Percentiles rank a stretch among this genome's conserved stretches.
phyloP scores from a whole-genome alignment of 495 filamentous ascomycete species.

The Aspergillus ostianus region DNA sequence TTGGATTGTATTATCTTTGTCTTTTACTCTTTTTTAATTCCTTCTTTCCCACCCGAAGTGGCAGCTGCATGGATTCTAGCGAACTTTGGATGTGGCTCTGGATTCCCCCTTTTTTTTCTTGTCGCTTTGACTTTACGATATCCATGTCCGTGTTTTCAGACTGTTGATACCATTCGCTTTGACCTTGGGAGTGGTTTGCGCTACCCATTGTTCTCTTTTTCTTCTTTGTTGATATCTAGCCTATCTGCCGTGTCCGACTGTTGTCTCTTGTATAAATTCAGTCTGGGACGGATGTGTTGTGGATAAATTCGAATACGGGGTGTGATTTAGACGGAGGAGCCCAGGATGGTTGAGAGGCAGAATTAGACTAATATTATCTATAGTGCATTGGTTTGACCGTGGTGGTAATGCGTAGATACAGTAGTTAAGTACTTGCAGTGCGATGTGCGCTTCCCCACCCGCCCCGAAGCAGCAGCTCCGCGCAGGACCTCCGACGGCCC shows the following conservation, averaged over 20 bases:
- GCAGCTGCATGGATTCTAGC: constrained; percentile 15
- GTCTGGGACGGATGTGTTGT: background rate
- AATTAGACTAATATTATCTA: background rate
- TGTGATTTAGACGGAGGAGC: background rate
- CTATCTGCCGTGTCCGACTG: background rate
- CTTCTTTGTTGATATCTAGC: constrained; percentile 4
- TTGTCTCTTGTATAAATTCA: constrained; percentile 5
- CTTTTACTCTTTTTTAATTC: constrained; percentile 16
- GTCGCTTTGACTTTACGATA: constrained; percentile 14
- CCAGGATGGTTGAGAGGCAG: background rate
- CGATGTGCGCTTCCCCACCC: background rate
- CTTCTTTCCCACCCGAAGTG: constrained; percentile 10
- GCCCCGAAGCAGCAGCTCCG: background rate
- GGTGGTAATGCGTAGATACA: too few relatives aligned
- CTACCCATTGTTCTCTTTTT: background rate
- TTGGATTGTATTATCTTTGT: constrained; percentile 1
- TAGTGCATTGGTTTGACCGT: background rate
- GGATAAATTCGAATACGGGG: background rate
- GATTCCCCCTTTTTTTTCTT: constrained; percentile 7
- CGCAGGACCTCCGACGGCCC: background rate
- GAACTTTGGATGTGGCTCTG: constrained; percentile 7
- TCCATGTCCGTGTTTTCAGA: constrained; percentile 15
- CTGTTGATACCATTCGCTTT: constrained; percentile 22
- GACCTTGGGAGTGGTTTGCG: background rate
- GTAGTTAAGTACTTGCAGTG: too few relatives aligned